Conservation (phyloP, 2,329 filamentous ascomycete genomes). For the Phialophora chinensis region DNA sequence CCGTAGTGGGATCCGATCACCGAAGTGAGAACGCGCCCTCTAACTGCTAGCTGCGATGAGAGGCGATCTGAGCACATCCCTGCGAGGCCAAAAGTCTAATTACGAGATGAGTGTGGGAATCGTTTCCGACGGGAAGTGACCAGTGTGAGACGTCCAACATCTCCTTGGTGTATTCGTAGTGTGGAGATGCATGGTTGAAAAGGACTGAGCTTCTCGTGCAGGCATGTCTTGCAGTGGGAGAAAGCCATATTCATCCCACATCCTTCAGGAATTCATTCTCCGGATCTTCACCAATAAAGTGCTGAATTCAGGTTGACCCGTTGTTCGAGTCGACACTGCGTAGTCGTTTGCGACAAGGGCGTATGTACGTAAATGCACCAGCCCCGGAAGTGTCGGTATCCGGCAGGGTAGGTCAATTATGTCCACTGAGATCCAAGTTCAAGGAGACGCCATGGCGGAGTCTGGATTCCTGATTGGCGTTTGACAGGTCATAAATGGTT, state of each 20-base stretch:
- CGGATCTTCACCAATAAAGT: neutral
- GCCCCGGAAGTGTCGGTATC: neutral
- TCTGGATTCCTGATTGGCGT: neutral
- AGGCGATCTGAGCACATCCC: neutral
- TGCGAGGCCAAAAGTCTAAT: neutral
- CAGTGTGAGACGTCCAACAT: neutral
- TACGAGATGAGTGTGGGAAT: neutral
- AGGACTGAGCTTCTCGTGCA: neutral
- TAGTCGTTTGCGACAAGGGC: neutral
- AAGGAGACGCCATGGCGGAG: neutral
- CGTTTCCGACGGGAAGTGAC: neutral
- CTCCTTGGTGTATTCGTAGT: neutral
- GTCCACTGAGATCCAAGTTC: neutral
- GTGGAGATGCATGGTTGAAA: neutral
- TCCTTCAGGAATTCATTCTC: neutral
- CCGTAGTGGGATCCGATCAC: neutral
- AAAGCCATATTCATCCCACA: neutral
- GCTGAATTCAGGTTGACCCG: neutral
- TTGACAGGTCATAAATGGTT: slow-evolving; percentile 2
- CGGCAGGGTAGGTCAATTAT: neutral
- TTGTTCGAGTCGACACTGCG: neutral
- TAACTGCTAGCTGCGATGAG: neutral
- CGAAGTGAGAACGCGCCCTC: neutral
- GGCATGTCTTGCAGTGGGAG: neutral
- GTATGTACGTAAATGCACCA: slow-evolving; percentile 2